Conservation (phyloP, 768 basidiomycete genomes). For the Mycena galopus region DNA sequence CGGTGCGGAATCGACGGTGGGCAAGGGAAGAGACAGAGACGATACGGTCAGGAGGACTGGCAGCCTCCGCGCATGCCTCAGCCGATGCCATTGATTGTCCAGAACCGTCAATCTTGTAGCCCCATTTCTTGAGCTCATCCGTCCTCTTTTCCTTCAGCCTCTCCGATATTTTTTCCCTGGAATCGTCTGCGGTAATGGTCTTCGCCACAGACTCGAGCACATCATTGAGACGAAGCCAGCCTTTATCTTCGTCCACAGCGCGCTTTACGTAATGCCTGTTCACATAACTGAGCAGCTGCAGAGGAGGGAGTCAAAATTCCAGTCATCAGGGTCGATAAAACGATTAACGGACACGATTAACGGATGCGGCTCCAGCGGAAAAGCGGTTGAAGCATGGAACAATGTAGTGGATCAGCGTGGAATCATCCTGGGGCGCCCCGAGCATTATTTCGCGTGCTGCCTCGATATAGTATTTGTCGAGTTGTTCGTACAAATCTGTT, state of each 20-base stretch:
- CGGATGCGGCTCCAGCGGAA: conserved; percentile 73
- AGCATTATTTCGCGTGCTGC: conserved; percentile 72
- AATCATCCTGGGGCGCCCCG: conserved; percentile 75
- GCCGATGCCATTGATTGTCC: conserved; percentile 64
- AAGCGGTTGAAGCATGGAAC: conserved; percentile 80
- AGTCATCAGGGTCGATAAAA: too few species aligned
- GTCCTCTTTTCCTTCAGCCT: conserved; percentile 69
- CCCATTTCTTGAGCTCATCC: conserved; percentile 81
- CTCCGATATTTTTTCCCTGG: conserved; percentile 71
- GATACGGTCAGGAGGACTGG: conserved; percentile 75
- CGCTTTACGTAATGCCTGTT: conserved; percentile 79
- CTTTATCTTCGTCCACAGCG: conserved; percentile 82
- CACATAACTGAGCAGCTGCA: conserved; percentile 80
- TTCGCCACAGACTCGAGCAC: conserved; percentile 72
- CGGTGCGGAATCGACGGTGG: conserved; percentile 77
- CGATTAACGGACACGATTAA: too few species aligned
- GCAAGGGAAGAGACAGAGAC: conserved; percentile 75
- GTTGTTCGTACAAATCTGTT: conserved; percentile 78
- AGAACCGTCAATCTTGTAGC: conserved; percentile 66
- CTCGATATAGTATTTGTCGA: conserved; percentile 79
- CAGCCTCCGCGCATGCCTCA: conserved; percentile 81
- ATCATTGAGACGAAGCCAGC: conserved; percentile 80
- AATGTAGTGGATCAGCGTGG: conserved; percentile 76
- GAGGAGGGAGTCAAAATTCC: too few species aligned
- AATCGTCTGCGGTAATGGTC: conserved; percentile 61